A percentile compares a stretch with the other conserved stretches of the same genome.
Evolutionary conservation across 1,139 yeast species (phyloP).

Genomic region (Pichia terricola): DNA sequence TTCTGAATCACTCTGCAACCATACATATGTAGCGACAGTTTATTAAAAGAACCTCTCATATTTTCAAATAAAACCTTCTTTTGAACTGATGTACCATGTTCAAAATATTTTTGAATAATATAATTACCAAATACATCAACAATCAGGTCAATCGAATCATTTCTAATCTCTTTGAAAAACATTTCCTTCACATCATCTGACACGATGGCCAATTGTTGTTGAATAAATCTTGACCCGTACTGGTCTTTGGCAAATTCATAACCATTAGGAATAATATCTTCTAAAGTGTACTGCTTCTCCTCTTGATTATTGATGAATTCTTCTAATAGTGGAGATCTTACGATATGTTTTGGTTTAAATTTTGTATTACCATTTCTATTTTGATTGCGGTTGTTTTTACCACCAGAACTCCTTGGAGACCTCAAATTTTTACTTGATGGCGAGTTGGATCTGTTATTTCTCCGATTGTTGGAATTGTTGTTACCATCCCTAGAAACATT

Average conservation of each 20-base stretch:
- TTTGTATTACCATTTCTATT: conserved; percentile 7
- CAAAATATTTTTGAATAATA: conserved; percentile 91
- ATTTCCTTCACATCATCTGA: conserved; percentile 62
- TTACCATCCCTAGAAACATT: conserved; percentile 5
- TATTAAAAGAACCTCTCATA: conserved; percentile 71
- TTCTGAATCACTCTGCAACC: conserved; percentile 96
- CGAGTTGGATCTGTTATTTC: conserved; percentile 2
- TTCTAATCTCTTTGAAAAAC: conserved; percentile 76
- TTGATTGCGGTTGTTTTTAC: not conserved
- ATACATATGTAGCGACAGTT: conserved; percentile 84
- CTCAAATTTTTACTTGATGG: conserved; percentile 6
- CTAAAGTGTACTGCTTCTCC: conserved; percentile 52
- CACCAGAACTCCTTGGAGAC: conserved; percentile 3
- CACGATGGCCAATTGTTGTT: conserved; percentile 69
- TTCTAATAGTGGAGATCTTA: conserved; percentile 74
- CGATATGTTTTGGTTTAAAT: conserved; percentile 32
- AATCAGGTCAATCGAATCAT: conserved; percentile 69
- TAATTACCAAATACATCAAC: conserved; percentile 98
- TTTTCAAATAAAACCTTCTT: conserved; percentile 58
- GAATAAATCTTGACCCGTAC: conserved; percentile 93
- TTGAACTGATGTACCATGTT: conserved; percentile 67
- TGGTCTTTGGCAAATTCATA: conserved; percentile 93
- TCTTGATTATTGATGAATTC: conserved; percentile 70
- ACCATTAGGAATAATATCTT: conserved; percentile 79
- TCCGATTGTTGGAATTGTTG: not conserved